These are phyloP conservation scores for Syzygium aqueum DNA, from an alignment of 345 rosid species.

Conservation along the genomic window DNA sequence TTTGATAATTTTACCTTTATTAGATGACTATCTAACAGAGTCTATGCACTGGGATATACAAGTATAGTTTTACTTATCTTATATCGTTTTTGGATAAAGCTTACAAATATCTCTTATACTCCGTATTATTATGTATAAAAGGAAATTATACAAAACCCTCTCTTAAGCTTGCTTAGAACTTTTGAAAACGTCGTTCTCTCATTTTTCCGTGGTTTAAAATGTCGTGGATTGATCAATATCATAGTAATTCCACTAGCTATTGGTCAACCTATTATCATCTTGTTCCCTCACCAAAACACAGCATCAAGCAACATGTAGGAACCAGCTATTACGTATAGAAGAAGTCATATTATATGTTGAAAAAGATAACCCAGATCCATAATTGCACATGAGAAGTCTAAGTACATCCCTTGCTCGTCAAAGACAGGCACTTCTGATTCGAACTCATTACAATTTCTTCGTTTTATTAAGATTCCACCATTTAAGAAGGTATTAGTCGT, in stretches of 20 bases:
- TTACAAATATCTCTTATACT: too few relatives aligned
- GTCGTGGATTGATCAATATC: neutral
- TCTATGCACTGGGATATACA: too few relatives aligned
- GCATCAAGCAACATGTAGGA: neutral
- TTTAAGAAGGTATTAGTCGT: neutral
- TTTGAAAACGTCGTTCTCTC: neutral
- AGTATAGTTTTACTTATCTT: too few relatives aligned
- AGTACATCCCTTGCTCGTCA: neutral
- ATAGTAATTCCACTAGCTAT: neutral
- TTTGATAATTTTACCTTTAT: too few relatives aligned
- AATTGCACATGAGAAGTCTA: neutral
- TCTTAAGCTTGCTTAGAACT: neutral
- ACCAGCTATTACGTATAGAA: neutral
- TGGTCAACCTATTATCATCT: neutral
- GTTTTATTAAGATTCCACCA: neutral
- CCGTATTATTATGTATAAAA: too few relatives aligned
- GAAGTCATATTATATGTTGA: neutral
- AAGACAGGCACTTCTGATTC: neutral
- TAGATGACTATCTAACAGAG: too few relatives aligned
- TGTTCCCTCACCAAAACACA: neutral
- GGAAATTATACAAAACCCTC: neutral
- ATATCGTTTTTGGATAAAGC: too few relatives aligned
- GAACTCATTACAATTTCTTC: neutral
- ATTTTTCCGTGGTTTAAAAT: neutral
- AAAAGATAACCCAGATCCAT: neutral